These are phyloP conservation scores for Leccinum imitatum DNA, from an alignment of 768 basidiomycete species.

Conservation along the genomic window DNA sequence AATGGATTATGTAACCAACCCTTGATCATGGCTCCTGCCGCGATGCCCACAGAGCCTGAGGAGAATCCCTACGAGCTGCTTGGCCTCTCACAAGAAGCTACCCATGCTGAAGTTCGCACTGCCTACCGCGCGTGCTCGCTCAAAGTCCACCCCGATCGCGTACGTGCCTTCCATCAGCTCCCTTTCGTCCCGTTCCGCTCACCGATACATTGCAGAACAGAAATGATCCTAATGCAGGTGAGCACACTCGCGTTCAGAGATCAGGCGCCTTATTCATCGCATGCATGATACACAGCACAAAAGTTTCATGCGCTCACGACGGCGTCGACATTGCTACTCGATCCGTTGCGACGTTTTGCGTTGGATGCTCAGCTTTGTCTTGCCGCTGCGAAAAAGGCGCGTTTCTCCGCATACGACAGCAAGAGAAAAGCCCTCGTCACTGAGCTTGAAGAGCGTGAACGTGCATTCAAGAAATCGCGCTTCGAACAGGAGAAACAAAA, in stretches of 20 bases:
- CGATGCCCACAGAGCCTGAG: conserved; percentile 48
- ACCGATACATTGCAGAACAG: conserved; percentile 52
- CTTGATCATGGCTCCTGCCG: conserved; percentile 24
- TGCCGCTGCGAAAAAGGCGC: conserved; percentile 63
- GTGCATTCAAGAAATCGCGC: conserved; percentile 70
- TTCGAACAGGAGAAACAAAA: conserved; percentile 62
- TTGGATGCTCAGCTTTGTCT: conserved; percentile 78
- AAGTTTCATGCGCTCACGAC: conserved; percentile 85
- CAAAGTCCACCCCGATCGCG: conserved; percentile 87
- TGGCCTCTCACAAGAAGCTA: conserved; percentile 57
- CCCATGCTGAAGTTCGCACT: conserved; percentile 75
- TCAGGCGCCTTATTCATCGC: background rate
- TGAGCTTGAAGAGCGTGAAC: conserved; percentile 77
- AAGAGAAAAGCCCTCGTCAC: conserved; percentile 75
- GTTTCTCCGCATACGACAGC: conserved; percentile 66
- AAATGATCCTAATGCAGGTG: conserved; percentile 77
- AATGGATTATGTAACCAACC: conserved; percentile 9
- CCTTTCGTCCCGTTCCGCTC: conserved; percentile 15
- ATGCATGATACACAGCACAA: conserved; percentile 42
- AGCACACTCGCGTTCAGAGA: background rate
- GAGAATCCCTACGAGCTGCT: conserved; percentile 74
- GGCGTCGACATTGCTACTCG: conserved; percentile 78
- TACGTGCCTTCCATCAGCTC: conserved; percentile 37
- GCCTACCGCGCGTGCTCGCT: conserved; percentile 78
- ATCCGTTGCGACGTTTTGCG: conserved; percentile 74